Conservation (phyloP, 2,329 filamentous ascomycete species). For the Aspergillus thermomutatus region DNA sequence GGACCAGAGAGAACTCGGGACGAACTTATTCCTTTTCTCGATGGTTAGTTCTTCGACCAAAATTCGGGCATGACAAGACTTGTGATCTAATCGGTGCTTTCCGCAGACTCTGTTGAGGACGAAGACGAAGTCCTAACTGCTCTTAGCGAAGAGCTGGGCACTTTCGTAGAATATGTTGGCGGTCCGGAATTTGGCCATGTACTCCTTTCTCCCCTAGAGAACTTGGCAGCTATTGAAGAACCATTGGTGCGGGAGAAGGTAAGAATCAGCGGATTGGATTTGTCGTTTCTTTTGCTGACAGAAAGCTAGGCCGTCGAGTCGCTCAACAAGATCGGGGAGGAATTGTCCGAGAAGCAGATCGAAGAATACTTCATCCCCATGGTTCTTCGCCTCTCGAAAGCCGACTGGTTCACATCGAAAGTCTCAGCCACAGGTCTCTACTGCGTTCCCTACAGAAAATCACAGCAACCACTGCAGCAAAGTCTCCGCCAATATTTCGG, state of each 20-base stretch:
- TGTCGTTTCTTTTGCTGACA: constrained; percentile 6
- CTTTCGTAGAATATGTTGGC: constrained; percentile 96
- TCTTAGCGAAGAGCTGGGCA: constrained; percentile 92
- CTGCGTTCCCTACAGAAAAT: constrained; percentile 88
- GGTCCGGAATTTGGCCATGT: constrained; percentile 92
- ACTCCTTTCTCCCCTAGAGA: constrained; percentile 93
- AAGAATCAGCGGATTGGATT: constrained; percentile 21
- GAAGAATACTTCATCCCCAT: constrained; percentile 97
- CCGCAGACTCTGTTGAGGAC: constrained; percentile 92
- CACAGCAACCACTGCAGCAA: constrained; percentile 82
- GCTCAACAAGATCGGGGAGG: constrained; percentile 96
- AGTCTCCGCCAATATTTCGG: constrained; percentile 88
- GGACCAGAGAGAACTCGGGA: constrained; percentile 95
- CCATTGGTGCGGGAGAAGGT: constrained; percentile 98
- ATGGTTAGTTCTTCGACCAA: constrained; percentile 64
- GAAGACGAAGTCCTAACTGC: constrained; percentile 98
- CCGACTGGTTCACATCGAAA: constrained; percentile 99
- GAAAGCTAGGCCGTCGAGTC: constrained; percentile 83
- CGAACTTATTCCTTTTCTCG: constrained; percentile 97
- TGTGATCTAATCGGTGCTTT: constrained; percentile 20
- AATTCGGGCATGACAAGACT: constrained; percentile 10
- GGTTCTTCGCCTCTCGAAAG: constrained; percentile 92
- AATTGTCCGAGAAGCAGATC: constrained; percentile 86
- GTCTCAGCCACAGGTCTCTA: constrained; percentile 96
- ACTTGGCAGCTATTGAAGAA: constrained; percentile 97